phyloP scores from a whole-genome alignment of 495 filamentous ascomycete genomes.

The Aspergillus sclerotiicarbonarius region DNA sequence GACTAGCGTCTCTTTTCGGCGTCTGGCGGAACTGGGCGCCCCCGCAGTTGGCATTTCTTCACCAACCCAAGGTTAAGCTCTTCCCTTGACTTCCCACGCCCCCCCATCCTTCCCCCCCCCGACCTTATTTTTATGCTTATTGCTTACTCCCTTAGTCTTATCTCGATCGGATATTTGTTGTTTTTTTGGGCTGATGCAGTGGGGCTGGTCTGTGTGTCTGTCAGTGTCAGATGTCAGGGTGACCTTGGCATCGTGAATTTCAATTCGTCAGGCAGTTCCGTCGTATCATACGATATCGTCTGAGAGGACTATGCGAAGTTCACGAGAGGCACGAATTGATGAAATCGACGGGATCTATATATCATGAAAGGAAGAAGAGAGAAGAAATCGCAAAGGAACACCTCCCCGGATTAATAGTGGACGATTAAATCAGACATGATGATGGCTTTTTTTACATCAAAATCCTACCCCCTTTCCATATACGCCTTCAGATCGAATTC shows the following conservation, averaged over 20 bases:
- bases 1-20: not conserved
- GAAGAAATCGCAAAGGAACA: not conserved
- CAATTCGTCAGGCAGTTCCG: too few relatives aligned
- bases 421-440: conserved; percentile 2
- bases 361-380: not conserved
- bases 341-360: too few relatives aligned
- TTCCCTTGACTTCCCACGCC: not conserved
- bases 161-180: not conserved
- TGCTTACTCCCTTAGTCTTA: not conserved
- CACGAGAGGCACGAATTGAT: too few relatives aligned
- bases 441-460: not conserved
- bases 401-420: not conserved
- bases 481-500: conserved; percentile 16
- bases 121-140: not conserved
- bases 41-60: not conserved
- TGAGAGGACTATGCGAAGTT: too few relatives aligned
- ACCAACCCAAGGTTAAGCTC: not conserved
- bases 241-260: too few relatives aligned
- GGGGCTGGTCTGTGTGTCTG: too few relatives aligned
- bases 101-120: not conserved
- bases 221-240: too few relatives aligned
- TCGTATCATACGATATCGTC: too few relatives aligned
- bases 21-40: not conserved
- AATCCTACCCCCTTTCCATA: conserved; percentile 2
- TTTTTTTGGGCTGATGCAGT: too few relatives aligned